Percentiles rank a stretch among this genome's conserved stretches.
Evolutionary conservation across 1,139 yeast genomes (phyloP).

Genomic region (Geotrichum bryndzae): DNA sequence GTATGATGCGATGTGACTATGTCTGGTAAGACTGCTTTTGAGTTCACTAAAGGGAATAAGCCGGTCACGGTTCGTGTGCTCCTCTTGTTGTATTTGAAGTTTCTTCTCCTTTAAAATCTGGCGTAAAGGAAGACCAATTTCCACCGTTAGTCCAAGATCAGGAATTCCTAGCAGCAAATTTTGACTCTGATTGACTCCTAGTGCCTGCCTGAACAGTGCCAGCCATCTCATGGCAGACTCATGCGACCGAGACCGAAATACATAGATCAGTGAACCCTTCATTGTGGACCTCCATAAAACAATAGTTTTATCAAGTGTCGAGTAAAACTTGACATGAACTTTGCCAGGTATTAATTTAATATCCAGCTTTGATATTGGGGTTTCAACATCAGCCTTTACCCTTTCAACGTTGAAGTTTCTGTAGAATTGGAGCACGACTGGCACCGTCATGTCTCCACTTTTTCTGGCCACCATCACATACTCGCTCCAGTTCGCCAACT

Average conservation of each 20-base stretch:
- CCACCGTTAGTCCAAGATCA: conserved; percentile 42
- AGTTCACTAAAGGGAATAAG: background rate
- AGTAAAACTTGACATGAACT: conserved; percentile 51
- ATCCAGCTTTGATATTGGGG: conserved; percentile 24
- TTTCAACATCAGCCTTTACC: conserved; percentile 31
- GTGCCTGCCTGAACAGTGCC: conserved; percentile 45
- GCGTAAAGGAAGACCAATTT: conserved; percentile 39
- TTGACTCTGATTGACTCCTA: conserved; percentile 33
- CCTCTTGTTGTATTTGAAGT: background rate
- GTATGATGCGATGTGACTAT: background rate
- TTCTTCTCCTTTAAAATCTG: conserved; percentile 2
- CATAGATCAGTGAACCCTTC: conserved; percentile 40
- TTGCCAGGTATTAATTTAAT: conserved; percentile 23
- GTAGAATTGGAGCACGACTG: conserved; percentile 58
- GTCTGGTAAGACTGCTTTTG: background rate
- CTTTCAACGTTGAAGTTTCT: conserved; percentile 41
- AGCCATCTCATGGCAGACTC: conserved; percentile 56
- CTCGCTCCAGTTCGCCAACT: conserved; percentile 70
- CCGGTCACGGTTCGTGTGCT: background rate
- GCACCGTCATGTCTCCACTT: conserved; percentile 44
- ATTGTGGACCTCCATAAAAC: conserved; percentile 40
- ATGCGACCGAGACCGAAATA: conserved; percentile 48
- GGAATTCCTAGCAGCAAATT: conserved; percentile 47
- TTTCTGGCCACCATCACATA: conserved; percentile 60
- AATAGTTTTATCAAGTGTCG: conserved; percentile 62